Base-by-base conservation (phyloP, 129 eudicot genomes). In the Kitagawia praeruptora region DNA sequence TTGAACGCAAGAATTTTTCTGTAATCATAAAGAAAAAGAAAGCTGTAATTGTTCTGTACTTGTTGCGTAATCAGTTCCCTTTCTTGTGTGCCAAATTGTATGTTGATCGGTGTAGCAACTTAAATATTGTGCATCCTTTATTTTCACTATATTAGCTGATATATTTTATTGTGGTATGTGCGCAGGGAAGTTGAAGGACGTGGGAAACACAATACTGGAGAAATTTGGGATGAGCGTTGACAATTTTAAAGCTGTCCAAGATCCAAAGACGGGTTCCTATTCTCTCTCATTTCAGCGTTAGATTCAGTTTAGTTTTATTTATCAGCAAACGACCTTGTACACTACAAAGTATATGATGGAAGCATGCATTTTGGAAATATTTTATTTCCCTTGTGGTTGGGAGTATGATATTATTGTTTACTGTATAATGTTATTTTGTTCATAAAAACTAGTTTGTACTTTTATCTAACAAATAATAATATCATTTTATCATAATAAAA, bases 171-270 rank as follows among this genome's bases (percentile, higher is more conserved):
- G 49, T 73, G 5, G 27, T 78, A 3, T 75, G 54, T 78, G 77
- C 46, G 41, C 88, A 93, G 98, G 97, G 63, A 95, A 92, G 86
- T 75, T 95, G 73, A 95, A 95, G 74, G 96, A 95, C 34, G 82
- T 95, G 94, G 98, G 98, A 75, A 95, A 95, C 84, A 76, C 91
- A 1, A 79, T 95, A 80, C 78, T 95, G 54, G 98, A 97, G 13
- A 85, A 89, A 41, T 95, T 95, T 82, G 98, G 98, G 76, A 95
- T 95, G 98, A 95, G 98, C n/a, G 86, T 90, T 0, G 98, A 95
- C 88, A 95, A 92, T 86, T 95, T 95, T 71, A 95, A 95, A 86
- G 92, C 97, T 2, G 97, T 95, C 10, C 81, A 95, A 83, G 98
- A 95, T 87, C 98, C 98, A 72, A 95, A 95, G 49, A 91, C 97